These are phyloP conservation scores for Alternaria sp. DNA, from an alignment of 2,329 filamentous ascomycete genomes.

Conservation along the genomic window DNA sequence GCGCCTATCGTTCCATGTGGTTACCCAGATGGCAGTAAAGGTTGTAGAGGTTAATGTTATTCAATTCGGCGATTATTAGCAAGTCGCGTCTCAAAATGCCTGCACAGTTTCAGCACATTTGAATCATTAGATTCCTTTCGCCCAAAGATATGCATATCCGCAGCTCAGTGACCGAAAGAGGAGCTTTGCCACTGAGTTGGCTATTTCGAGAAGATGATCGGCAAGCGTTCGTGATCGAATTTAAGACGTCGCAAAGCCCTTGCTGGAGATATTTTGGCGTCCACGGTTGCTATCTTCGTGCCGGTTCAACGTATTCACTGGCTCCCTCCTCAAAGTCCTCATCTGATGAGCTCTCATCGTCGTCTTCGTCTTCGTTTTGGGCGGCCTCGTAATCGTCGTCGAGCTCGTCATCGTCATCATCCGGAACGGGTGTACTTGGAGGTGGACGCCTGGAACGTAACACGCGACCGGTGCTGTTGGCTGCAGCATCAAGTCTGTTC, in stretches of 20 bases:
- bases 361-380: constrained; percentile 19
- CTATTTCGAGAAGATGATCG: background rate
- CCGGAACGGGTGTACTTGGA: background rate
- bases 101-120: background rate
- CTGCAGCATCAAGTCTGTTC: constrained; percentile 35
- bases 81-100: background rate
- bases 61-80: background rate
- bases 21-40: background rate
- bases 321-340: constrained; percentile 2
- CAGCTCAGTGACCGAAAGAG: background rate
- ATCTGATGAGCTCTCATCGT: background rate
- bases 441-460: background rate
- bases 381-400: constrained; percentile 26
- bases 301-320: constrained; percentile 22
- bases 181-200: background rate
- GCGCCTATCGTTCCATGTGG: background rate
- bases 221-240: background rate
- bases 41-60: background rate
- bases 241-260: background rate
- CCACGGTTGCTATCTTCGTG: constrained; percentile 9
- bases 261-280: background rate
- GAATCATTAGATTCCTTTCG: background rate
- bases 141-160: background rate
- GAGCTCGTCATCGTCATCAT: constrained; percentile 14
- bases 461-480: constrained; percentile 23